These are phyloP conservation scores for Aureobasidium sp. DNA, from an alignment of 2,329 filamentous ascomycete species.

Conservation along the genomic window DNA sequence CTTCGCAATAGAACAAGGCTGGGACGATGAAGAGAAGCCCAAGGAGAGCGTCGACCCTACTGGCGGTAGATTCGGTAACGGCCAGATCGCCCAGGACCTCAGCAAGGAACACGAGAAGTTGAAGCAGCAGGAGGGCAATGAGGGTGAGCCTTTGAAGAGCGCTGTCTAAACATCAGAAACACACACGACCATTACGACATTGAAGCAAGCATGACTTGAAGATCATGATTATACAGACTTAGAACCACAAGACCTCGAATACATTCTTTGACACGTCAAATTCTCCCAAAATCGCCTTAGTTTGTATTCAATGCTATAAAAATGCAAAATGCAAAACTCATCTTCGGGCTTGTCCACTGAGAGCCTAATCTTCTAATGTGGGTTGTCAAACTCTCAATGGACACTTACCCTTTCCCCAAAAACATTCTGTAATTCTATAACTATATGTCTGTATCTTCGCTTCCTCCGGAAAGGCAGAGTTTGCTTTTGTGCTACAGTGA, in stretches of 20 bases:
- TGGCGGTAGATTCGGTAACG: slow-evolving; percentile 34
- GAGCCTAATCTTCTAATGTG: too few relatives aligned
- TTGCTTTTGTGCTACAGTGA: too few relatives aligned
- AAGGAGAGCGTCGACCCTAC: slow-evolving; percentile 28
- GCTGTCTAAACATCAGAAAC: slow-evolving; percentile 22
- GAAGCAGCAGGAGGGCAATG: slow-evolving; percentile 8
- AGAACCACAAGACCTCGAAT: background rate
- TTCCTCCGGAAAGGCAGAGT: too few relatives aligned
- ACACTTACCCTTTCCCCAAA: too few relatives aligned
- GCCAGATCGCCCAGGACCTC: slow-evolving; percentile 31
- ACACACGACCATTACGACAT: background rate
- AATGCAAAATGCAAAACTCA: background rate
- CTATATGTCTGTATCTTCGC: too few relatives aligned
- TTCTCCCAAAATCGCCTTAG: background rate
- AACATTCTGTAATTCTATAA: too few relatives aligned
- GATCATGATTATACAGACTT: background rate
- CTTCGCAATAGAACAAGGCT: background rate
- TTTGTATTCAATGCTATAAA: background rate
- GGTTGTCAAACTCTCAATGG: too few relatives aligned
- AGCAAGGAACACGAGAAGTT: slow-evolving; percentile 20
- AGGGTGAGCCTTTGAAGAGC: slow-evolving; percentile 20
- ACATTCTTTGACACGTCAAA: background rate
- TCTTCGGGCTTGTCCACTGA: too few relatives aligned
- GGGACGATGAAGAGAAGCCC: slow-evolving; percentile 30
- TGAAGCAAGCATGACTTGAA: background rate